phyloP scores from a whole-genome alignment of 202 grass and related monocot genomes.

The Sporobolus alterniflorus region DNA sequence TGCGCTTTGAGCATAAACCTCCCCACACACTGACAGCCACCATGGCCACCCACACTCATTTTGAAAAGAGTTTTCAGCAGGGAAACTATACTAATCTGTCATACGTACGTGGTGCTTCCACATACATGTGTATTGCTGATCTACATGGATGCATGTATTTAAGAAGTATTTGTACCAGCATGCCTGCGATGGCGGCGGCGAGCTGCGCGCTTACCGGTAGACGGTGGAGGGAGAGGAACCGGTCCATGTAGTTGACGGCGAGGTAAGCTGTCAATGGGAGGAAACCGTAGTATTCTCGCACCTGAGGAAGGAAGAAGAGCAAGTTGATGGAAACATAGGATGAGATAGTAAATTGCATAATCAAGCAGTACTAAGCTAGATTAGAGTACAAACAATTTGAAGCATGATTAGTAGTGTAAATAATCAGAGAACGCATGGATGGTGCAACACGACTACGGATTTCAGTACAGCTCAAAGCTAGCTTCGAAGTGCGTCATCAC shows the following conservation, averaged over 20 bases:
- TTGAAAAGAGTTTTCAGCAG: background rate
- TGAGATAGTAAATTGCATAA: too few relatives aligned
- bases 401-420: background rate
- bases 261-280: constrained; percentile 92
- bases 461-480: too few relatives aligned
- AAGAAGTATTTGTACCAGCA: background rate
- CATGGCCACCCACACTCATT: constrained; percentile 1
- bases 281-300: constrained; percentile 64
- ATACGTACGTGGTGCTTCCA: constrained; percentile 15
- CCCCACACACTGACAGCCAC: constrained; percentile 41
- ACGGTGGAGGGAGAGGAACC: constrained; percentile 77
- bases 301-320: constrained; percentile 39
- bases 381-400: too few relatives aligned
- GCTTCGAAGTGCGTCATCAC: constrained; percentile 18
- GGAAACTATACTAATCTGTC: background rate
- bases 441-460: background rate
- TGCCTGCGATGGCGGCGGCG: background rate
- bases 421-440: background rate
- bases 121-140: background rate
- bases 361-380: too few relatives aligned
- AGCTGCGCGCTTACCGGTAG: constrained; percentile 73
- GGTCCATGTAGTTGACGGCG: constrained; percentile 94
- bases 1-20: constrained; percentile 37
- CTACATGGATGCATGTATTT: background rate
- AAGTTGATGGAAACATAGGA: background rate